phyloP scores from a whole-genome alignment of 139 green algal species.

The Chlorella sp. region DNA sequence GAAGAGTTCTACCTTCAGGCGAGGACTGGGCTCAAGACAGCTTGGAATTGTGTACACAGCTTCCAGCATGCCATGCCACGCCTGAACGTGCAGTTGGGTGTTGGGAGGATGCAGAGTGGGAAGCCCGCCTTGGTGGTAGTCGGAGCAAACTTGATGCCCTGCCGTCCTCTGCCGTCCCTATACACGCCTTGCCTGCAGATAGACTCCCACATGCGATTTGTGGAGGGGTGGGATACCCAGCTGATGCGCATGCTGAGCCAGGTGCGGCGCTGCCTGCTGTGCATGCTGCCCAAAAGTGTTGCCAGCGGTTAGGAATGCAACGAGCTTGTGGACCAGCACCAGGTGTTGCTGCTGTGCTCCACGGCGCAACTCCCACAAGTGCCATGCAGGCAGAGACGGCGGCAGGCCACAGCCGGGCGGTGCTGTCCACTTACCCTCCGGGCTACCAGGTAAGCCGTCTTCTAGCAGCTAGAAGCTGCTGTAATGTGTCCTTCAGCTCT shows the following conservation, averaged over 20 bases:
- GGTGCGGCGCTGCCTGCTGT: too few species aligned
- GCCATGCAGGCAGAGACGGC: slow-evolving; percentile 18
- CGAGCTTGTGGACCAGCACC: too few species aligned
- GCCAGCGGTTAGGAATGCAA: too few species aligned
- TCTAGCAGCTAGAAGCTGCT: too few species aligned
- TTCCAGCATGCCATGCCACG: too few species aligned
- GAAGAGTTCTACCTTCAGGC: slow-evolving; percentile 80
- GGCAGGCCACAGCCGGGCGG: slow-evolving; percentile 32
- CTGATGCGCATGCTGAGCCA: slow-evolving; percentile 44
- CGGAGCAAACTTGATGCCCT: neutral
- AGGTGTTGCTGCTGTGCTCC: too few species aligned
- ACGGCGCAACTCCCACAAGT: too few species aligned
- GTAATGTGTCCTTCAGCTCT: too few species aligned
- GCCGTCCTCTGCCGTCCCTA: neutral
- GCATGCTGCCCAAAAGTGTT: too few species aligned
- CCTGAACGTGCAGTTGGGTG: too few species aligned
- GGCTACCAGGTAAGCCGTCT: slow-evolving; percentile 47
- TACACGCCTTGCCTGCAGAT: slow-evolving; percentile 28
- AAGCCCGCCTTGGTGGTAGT: too few species aligned
- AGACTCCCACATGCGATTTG: slow-evolving; percentile 76
- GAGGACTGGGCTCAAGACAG: neutral
- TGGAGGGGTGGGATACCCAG: slow-evolving; percentile 42
- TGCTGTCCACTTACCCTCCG: slow-evolving; percentile 78
- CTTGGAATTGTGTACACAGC: neutral
- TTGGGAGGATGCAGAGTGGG: too few species aligned